phyloP scores from a whole-genome alignment of 2,329 filamentous ascomycete species.

The Apiospora arundinis region DNA sequence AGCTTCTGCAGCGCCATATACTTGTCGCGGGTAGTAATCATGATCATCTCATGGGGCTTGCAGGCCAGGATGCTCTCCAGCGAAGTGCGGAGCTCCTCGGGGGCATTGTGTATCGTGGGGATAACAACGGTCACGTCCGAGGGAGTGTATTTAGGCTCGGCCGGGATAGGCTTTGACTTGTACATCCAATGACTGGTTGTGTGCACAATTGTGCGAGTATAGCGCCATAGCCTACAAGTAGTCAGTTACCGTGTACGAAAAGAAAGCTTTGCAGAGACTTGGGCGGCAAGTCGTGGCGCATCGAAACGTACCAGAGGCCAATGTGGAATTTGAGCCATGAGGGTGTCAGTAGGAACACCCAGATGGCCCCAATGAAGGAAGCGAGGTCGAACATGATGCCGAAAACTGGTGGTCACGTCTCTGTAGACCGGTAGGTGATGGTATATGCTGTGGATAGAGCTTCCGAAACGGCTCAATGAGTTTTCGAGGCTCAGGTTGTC shows the following conservation, averaged over 20 bases:
- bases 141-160: slow-evolving; percentile 78
- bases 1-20: slow-evolving; percentile 71
- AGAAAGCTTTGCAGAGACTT: not conserved
- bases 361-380: slow-evolving; percentile 2
- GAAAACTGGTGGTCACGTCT: not conserved
- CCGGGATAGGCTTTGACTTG: slow-evolving; percentile 81
- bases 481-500: not conserved
- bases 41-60: slow-evolving; percentile 73
- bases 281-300: not conserved
- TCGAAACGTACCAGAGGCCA: slow-evolving; percentile 13
- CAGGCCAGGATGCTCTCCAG: slow-evolving; percentile 78
- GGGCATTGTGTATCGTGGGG: slow-evolving; percentile 87
- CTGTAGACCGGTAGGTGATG: not conserved
- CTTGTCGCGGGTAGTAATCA: slow-evolving; percentile 88
- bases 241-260: slow-evolving; percentile 29
- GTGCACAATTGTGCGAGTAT: slow-evolving; percentile 84
- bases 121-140: slow-evolving; percentile 94
- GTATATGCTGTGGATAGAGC: not conserved
- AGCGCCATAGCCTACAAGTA: slow-evolving; percentile 77
- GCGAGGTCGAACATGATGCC: slow-evolving; percentile 17
- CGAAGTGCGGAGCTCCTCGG: slow-evolving; percentile 82
- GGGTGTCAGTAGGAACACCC: slow-evolving; percentile 3
- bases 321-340: slow-evolving; percentile 20
- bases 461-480: not conserved
- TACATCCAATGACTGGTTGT: slow-evolving; percentile 86